Evolutionary conservation across 1,284 basidiomycete genomes (phyloP).

Genomic region (Moniliophthora roreri): DNA sequence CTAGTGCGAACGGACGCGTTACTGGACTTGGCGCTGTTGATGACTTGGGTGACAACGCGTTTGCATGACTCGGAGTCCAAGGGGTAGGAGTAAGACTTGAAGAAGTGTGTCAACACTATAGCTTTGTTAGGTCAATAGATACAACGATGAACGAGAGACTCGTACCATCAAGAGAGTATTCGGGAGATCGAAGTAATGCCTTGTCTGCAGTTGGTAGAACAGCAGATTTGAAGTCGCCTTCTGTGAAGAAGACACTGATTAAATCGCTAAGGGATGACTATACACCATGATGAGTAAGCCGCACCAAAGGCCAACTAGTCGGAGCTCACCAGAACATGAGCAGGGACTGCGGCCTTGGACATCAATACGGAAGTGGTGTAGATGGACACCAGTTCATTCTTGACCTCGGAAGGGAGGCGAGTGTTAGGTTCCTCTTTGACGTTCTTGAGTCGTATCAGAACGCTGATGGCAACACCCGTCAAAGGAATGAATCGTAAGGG

Average conservation of each 20-base stretch:
- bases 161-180: constrained; percentile 62
- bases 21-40: constrained; percentile 78
- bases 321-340: constrained; percentile 43
- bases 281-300: constrained; percentile 15
- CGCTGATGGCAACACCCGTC: constrained; percentile 61
- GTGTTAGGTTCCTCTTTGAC: constrained; percentile 41
- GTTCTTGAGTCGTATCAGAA: constrained; percentile 59
- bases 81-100: constrained; percentile 54
- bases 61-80: constrained; percentile 57
- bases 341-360: constrained; percentile 52
- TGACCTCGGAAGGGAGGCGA: constrained; percentile 40
- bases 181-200: constrained; percentile 71
- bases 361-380: constrained; percentile 55
- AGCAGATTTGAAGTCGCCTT: constrained; percentile 47
- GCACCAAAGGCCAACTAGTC: too few relatives aligned
- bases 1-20: constrained; percentile 64
- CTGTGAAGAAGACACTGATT: constrained; percentile 48
- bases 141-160: constrained; percentile 4
- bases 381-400: constrained; percentile 53
- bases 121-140: not conserved
- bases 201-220: constrained; percentile 75
- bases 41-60: constrained; percentile 62
- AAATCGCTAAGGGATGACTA: constrained; percentile 62
- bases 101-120: constrained; percentile 55
- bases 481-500: constrained; percentile 52